phyloP scores from a whole-genome alignment of 495 filamentous ascomycete genomes.

The Cenococcum geophilum region DNA sequence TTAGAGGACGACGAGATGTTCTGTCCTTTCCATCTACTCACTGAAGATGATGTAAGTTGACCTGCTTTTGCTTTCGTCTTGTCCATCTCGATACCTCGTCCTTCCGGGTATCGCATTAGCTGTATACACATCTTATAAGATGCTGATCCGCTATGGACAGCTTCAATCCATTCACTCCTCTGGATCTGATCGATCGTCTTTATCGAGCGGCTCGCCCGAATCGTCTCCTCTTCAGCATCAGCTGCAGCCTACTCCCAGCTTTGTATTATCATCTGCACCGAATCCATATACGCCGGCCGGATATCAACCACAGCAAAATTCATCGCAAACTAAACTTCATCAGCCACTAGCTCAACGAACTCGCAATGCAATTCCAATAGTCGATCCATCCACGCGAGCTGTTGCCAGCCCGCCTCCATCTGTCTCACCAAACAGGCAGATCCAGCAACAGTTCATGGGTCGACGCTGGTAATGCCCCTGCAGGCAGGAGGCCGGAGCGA shows the following conservation, averaged over 20 bases:
- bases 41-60: conserved; percentile 87
- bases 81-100: not conserved
- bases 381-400: conserved; percentile 90
- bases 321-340: conserved; percentile 65
- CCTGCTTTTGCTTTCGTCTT: conserved; percentile 14
- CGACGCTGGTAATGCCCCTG: conserved; percentile 53
- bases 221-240: conserved; percentile 80
- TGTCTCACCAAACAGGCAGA: conserved; percentile 71
- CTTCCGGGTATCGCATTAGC: not conserved
- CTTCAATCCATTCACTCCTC: conserved; percentile 82
- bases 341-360: conserved; percentile 81
- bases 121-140: conserved; percentile 1
- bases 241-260: conserved; percentile 68
- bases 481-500: conserved; percentile 19
- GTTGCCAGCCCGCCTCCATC: conserved; percentile 87
- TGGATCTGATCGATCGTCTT: conserved; percentile 83
- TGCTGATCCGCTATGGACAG: conserved; percentile 43
- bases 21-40: conserved; percentile 80
- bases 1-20: conserved; percentile 96
- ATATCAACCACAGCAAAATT: conserved; percentile 44
- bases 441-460: conserved; percentile 59
- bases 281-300: conserved; percentile 61
- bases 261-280: conserved; percentile 72
- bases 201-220: conserved; percentile 90
- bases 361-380: conserved; percentile 95